Conservation (phyloP, 2,329 filamentous ascomycete species). For the Orbilia oligospora region DNA sequence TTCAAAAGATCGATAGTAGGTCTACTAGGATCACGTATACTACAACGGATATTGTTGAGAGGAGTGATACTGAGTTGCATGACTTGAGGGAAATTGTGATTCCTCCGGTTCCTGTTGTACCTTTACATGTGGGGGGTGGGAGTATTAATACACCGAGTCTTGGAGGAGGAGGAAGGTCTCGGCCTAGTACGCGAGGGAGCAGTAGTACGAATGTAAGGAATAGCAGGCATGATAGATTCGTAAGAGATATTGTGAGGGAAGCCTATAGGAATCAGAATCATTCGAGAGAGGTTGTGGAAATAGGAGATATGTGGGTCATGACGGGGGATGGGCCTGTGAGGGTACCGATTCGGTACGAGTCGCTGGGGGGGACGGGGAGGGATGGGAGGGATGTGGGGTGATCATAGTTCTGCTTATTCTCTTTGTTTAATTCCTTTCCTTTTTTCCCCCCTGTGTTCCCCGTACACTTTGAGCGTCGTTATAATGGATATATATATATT, state of each 20-base stretch:
- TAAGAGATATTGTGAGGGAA: conserved; percentile 36
- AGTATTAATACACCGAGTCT: neutral
- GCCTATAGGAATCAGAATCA: conserved; percentile 2
- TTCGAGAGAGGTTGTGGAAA: neutral
- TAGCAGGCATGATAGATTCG: conserved; percentile 22
- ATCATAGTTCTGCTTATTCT: neutral
- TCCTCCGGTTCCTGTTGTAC: neutral
- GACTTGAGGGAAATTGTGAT: neutral
- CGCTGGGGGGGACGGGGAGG: neutral
- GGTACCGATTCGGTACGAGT: conserved; percentile 36
- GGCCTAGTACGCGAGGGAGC: neutral
- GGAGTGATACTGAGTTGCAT: neutral
- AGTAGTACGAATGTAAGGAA: conserved; percentile 17
- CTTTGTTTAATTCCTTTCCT: neutral
- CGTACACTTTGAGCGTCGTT: too few relatives aligned
- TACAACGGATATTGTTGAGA: conserved; percentile 12
- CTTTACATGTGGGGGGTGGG: neutral
- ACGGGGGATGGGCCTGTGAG: conserved; percentile 46
- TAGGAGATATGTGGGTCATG: conserved; percentile 47
- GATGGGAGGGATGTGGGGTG: neutral
- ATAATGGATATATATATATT: too few relatives aligned
- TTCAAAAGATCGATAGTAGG: conserved; percentile 49
- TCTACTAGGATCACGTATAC: conserved; percentile 54
- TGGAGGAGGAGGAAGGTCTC: neutral
- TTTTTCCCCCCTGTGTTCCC: too few relatives aligned